A percentile compares a stretch with the other conserved stretches of the same genome.
These are phyloP conservation scores for Exophiala dermatitidis DNA, from an alignment of 2,329 filamentous ascomycete species.

Conservation along the genomic window DNA sequence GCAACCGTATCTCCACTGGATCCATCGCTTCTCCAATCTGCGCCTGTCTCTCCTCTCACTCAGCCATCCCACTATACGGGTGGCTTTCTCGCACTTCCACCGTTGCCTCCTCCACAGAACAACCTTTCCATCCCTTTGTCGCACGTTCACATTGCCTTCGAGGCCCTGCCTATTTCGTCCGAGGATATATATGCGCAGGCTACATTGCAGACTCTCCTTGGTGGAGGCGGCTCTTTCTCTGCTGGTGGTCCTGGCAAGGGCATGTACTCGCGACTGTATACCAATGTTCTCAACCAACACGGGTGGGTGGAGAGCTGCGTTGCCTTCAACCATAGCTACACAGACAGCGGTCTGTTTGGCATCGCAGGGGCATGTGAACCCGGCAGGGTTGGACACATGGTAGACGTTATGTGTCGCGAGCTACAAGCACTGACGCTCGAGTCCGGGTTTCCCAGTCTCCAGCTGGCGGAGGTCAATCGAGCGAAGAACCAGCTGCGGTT, in stretches of 20 bases:
- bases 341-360: constrained; percentile 89
- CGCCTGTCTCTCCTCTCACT: constrained; percentile 50
- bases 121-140: constrained; percentile 73
- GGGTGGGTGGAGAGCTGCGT: constrained; percentile 95
- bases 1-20: constrained; percentile 52
- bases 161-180: constrained; percentile 82
- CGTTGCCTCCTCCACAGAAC: constrained; percentile 68
- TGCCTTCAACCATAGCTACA: constrained; percentile 96
- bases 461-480: constrained; percentile 70
- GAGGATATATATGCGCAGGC: constrained; percentile 94
- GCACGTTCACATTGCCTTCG: constrained; percentile 92
- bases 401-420: constrained; percentile 92
- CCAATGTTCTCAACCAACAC: constrained; percentile 94
- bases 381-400: constrained; percentile 68
- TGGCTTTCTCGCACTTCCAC: constrained; percentile 79
- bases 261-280: constrained; percentile 98
- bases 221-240: constrained; percentile 92
- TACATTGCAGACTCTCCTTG: constrained; percentile 89
- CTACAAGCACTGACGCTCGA: constrained; percentile 70
- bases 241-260: constrained; percentile 95
- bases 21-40: constrained; percentile 38
- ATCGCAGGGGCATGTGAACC: constrained; percentile 83
- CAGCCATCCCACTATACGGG: constrained; percentile 79
- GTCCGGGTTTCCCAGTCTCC: constrained; percentile 64
- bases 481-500: constrained; percentile 96